Evolutionary conservation across 306 rosid genomes (phyloP), one percentile per base, ranked within the genome.

Genomic region (Biancaea sappan): DNA sequence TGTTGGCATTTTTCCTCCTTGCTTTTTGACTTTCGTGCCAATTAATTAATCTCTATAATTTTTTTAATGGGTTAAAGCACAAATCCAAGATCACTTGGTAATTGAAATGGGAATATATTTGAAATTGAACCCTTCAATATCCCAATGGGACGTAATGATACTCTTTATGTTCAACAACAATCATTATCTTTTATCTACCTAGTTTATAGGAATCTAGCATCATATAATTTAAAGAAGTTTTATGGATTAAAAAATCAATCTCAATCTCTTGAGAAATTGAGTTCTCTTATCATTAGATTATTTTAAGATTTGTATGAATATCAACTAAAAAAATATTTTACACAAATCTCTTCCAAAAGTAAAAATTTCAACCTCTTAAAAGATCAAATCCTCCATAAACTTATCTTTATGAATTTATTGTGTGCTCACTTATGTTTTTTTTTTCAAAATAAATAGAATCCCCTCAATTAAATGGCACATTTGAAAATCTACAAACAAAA

Each of bases 21-120:
- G 51, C 80, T 79, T 90, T 90, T 90, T 91, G 90, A 87, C 91
- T 87, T 87, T 79, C 74, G 88, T 53, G 88, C 82, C 88, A 66
- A 80, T 86, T 86, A 86, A 81, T 88, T 68, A 84, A 80, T 78
- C 85, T 88, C 82, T 80, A 73, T 86, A 74, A 78, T 41, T 66
- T 76, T 67, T 75, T 66, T 79, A 83, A 80, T 56, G 74, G 69
- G 84, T 65, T 84, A 82, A 77, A 66, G 80, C 84, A 58, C 53
- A 79, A 65, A 74, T 66, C 75, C 82, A 77, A 79, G 75, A 82
- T 26, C 37, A 56, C 85, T 84, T 81, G 66, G 81, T 77, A 81
- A 82, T 66, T 83, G 80, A 81, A 82, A 64, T 79, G 52, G 73
- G 66, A 74, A 77, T 88, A 64, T 81, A 75, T 79, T 80, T 84